Evolutionary conservation across 495 filamentous ascomycete species (phyloP).

Genomic region (Cercophora samala): DNA sequence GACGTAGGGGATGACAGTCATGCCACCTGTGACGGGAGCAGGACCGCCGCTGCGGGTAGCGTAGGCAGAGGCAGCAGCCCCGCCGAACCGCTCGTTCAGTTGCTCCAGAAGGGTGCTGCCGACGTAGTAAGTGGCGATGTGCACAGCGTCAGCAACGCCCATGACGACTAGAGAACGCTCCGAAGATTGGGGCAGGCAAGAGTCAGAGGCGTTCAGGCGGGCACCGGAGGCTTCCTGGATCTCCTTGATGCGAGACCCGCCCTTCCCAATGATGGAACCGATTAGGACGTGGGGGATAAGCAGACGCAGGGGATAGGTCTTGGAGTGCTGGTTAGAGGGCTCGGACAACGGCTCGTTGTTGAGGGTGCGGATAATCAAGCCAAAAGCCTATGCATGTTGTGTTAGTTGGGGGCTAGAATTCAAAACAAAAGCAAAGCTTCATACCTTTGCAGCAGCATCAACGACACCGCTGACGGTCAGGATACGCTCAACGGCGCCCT

Average conservation of each 20-base stretch:
- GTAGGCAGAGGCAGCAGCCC: constrained; percentile 93
- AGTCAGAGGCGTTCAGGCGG: constrained; percentile 92
- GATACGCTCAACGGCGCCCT: constrained; percentile 94
- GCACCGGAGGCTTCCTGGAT: constrained; percentile 97
- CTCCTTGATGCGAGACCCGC: constrained; percentile 90
- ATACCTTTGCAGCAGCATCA: constrained; percentile 94
- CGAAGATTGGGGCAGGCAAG: constrained; percentile 86
- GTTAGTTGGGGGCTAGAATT: constrained; percentile 17
- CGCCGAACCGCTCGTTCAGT: constrained; percentile 91
- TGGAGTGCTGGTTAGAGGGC: constrained; percentile 85
- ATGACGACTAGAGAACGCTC: constrained; percentile 95
- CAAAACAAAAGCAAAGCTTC: constrained; percentile 23
- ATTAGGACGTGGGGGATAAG: constrained; percentile 96
- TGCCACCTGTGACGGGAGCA: constrained; percentile 88
- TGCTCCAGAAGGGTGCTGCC: constrained; percentile 94
- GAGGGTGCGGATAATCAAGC: constrained; percentile 92
- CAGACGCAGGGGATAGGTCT: constrained; percentile 94
- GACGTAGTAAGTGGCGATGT: constrained; percentile 98
- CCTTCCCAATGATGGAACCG: constrained; percentile 97
- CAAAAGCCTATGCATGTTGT: constrained; percentile 72
- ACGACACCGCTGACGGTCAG: constrained; percentile 93
- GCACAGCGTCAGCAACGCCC: constrained; percentile 88
- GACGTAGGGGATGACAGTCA: constrained; percentile 95
- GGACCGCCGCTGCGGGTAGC: constrained; percentile 92
- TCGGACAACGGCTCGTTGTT: constrained; percentile 91